Conservation (phyloP, 2,329 filamentous ascomycete species). For the Dothistroma septosporum region DNA sequence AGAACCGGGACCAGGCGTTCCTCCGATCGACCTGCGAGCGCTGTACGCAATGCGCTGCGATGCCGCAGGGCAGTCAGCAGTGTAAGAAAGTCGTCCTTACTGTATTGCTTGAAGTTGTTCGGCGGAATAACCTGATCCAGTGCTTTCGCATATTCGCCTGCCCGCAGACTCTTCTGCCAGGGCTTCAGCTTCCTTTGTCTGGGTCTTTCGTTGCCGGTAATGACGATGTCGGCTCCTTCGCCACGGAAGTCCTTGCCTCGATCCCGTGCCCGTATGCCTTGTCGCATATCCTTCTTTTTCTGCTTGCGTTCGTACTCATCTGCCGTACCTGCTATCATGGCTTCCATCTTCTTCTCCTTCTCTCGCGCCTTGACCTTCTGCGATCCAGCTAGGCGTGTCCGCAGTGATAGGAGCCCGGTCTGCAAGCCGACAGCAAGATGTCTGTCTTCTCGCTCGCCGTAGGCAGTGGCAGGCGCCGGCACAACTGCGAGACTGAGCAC, state of each 20-base stretch:
- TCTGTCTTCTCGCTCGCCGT: conserved; percentile 67
- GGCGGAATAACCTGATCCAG: conserved; percentile 68
- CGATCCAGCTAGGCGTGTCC: conserved; percentile 78
- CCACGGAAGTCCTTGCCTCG: conserved; percentile 75
- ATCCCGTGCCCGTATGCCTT: conserved; percentile 57
- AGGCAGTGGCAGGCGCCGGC: conserved; percentile 48
- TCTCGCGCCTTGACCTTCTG: conserved; percentile 74
- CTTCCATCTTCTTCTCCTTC: conserved; percentile 78
- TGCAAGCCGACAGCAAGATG: conserved; percentile 95
- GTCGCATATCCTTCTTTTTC: conserved; percentile 57
- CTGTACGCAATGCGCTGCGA: conserved; percentile 75
- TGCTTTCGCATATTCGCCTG: conserved; percentile 70
- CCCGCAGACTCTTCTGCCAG: conserved; percentile 80
- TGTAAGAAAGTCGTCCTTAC: conserved; percentile 56
- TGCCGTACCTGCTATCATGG: conserved; percentile 71
- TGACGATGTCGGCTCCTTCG: conserved; percentile 81
- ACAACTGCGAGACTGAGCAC: conserved; percentile 81
- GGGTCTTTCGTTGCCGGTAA: conserved; percentile 66
- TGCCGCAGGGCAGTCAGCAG: conserved; percentile 81
- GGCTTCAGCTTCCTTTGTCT: conserved; percentile 61
- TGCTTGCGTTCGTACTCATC: conserved; percentile 71
- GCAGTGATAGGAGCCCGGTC: conserved; percentile 83
- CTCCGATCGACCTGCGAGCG: conserved; percentile 77
- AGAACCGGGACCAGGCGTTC: conserved; percentile 75
- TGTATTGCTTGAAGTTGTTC: conserved; percentile 18